A percentile compares a stretch with the other conserved stretches of the same genome.
Conservation (phyloP, 2,329 filamentous ascomycete species). For the Periconia sp. region DNA sequence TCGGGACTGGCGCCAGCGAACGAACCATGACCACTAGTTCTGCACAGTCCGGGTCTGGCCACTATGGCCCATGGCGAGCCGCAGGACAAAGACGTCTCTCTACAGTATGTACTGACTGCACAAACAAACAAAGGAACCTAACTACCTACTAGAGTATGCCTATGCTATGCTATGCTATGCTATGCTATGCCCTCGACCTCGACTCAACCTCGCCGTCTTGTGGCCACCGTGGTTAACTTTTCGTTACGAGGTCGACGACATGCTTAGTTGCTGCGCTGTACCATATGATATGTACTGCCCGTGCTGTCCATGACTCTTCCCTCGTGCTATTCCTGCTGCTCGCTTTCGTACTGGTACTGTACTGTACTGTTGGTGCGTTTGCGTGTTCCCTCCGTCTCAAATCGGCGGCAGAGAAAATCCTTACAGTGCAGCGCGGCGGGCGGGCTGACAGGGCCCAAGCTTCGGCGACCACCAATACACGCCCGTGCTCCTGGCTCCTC, state of each 20-base stretch:
- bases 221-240: too few relatives aligned
- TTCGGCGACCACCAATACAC: slow-evolving; percentile 29
- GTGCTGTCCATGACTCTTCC: too few relatives aligned
- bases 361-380: background rate
- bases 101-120: background rate
- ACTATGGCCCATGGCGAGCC: slow-evolving; percentile 15
- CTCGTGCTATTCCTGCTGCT: too few relatives aligned
- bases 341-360: too few relatives aligned
- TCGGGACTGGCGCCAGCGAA: slow-evolving; percentile 41
- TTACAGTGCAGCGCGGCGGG: background rate
- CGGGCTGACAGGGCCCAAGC: slow-evolving; percentile 12
- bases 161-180: too few relatives aligned
- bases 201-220: too few relatives aligned
- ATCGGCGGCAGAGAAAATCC: slow-evolving; percentile 4
- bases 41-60: slow-evolving; percentile 41
- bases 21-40: slow-evolving; percentile 20
- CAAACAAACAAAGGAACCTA: too few relatives aligned
- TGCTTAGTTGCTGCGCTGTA: too few relatives aligned
- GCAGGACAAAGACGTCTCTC: slow-evolving; percentile 31
- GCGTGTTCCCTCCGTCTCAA: background rate
- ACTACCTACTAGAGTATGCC: too few relatives aligned
- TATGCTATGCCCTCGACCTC: too few relatives aligned
- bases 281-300: too few relatives aligned
- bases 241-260: too few relatives aligned
- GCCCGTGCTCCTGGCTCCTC: slow-evolving; percentile 28